phyloP scores from a whole-genome alignment of 2,329 filamentous ascomycete species.

The Penicillium paneum region DNA sequence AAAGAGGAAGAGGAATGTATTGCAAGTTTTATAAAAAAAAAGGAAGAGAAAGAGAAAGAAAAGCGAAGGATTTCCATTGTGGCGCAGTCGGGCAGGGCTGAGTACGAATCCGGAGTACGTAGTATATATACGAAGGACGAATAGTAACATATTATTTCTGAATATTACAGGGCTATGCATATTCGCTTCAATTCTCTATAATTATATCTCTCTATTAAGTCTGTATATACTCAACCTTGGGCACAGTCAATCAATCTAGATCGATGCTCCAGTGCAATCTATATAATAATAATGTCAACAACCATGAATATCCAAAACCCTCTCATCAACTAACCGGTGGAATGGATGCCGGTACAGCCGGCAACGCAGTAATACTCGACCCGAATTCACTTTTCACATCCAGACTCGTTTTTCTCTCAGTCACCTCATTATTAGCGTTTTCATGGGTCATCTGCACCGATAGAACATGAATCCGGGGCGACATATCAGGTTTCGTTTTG shows the following conservation, averaged over 20 bases:
- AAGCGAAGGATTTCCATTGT: neutral
- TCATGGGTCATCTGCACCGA: constrained; percentile 28
- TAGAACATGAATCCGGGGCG: constrained; percentile 33
- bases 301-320: neutral
- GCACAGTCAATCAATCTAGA: neutral
- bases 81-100: neutral
- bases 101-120: neutral
- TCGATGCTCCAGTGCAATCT: constrained; percentile 4
- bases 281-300: neutral
- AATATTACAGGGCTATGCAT: neutral
- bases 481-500: constrained; percentile 25
- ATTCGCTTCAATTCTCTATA: neutral
- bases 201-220: neutral
- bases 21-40: neutral
- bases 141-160: neutral
- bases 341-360: constrained; percentile 3
- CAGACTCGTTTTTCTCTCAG: constrained; percentile 4
- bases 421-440: constrained; percentile 7
- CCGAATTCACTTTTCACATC: constrained; percentile 1
- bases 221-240: neutral
- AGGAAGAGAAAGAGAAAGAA: neutral
- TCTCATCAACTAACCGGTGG: neutral
- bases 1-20: neutral
- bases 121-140: neutral
- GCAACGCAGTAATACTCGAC: constrained; percentile 5